Percentiles rank a stretch among this genome's conserved stretches.
These are phyloP conservation scores for Tolypocladium ophioglossoides DNA, from an alignment of 2,329 filamentous ascomycete genomes.

Conservation along the genomic window DNA sequence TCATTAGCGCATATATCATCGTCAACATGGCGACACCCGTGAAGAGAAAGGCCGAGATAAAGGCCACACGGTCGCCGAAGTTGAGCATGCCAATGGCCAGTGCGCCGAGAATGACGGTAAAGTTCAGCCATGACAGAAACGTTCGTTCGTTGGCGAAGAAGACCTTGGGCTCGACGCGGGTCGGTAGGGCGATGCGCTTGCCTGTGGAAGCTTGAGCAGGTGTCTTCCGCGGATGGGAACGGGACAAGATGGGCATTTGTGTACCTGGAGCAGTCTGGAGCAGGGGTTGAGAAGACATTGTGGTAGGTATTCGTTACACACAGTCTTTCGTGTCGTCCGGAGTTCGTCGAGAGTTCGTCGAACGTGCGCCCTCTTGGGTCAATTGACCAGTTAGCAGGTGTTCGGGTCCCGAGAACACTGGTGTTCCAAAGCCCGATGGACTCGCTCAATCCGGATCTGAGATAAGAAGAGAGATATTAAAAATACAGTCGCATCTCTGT, in stretches of 20 bases:
- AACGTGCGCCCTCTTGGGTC: neutral
- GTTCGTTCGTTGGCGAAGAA: conserved; percentile 99
- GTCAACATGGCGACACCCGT: conserved; percentile 88
- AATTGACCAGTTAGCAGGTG: neutral
- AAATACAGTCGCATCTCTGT: neutral
- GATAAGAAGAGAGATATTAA: neutral
- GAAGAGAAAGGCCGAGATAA: conserved; percentile 89
- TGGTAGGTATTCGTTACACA: conserved; percentile 12
- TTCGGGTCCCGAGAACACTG: neutral
- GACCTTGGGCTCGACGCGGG: conserved; percentile 97
- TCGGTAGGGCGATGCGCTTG: conserved; percentile 96
- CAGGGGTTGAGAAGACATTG: conserved; percentile 93
- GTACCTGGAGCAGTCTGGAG: conserved; percentile 87
- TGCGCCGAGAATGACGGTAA: conserved; percentile 95
- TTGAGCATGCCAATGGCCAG: conserved; percentile 95
- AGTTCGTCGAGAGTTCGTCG: neutral
- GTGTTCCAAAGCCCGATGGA: neutral
- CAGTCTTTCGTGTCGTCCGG: neutral
- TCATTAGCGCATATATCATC: conserved; percentile 90
- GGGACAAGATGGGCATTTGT: conserved; percentile 11
- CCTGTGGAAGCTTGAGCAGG: conserved; percentile 40
- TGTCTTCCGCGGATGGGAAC: neutral
- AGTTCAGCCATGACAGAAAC: conserved; percentile 99
- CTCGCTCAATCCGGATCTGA: neutral
- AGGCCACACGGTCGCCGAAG: conserved; percentile 89